phyloP scores from a whole-genome alignment of 2,329 filamentous ascomycete species.

The Colletotrichum sp. region DNA sequence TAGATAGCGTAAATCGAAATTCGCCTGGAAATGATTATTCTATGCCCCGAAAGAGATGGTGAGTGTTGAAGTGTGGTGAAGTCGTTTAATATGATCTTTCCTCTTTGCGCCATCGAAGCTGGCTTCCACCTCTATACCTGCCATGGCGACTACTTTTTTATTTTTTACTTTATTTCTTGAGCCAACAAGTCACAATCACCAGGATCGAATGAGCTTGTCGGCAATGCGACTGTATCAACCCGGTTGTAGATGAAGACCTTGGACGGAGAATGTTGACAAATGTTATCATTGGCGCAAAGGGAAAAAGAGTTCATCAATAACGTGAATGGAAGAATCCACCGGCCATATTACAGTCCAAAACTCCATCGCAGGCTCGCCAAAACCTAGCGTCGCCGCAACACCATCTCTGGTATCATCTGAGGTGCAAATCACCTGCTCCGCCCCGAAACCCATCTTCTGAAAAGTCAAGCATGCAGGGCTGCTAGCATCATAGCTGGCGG shows the following conservation, averaged over 20 bases:
- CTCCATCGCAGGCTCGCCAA: conserved; percentile 4
- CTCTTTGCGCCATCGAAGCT: background rate
- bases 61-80: background rate
- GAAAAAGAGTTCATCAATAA: background rate
- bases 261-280: background rate
- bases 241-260: background rate
- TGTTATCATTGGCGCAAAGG: background rate
- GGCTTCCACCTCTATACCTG: background rate
- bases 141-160: background rate
- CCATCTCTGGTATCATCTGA: background rate
- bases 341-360: conserved; percentile 9
- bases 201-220: background rate
- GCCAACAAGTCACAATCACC: background rate
- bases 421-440: background rate
- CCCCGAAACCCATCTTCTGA: background rate
- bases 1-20: background rate
- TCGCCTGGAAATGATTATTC: background rate
- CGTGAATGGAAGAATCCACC: background rate
- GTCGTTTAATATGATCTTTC: background rate
- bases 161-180: background rate
- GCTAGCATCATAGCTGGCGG: background rate
- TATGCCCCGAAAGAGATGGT: background rate
- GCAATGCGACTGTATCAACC: background rate
- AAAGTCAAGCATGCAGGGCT: background rate
- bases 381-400: background rate